phyloP scores from a whole-genome alignment of 495 filamentous ascomycete genomes.

The Copromyces sp. region DNA sequence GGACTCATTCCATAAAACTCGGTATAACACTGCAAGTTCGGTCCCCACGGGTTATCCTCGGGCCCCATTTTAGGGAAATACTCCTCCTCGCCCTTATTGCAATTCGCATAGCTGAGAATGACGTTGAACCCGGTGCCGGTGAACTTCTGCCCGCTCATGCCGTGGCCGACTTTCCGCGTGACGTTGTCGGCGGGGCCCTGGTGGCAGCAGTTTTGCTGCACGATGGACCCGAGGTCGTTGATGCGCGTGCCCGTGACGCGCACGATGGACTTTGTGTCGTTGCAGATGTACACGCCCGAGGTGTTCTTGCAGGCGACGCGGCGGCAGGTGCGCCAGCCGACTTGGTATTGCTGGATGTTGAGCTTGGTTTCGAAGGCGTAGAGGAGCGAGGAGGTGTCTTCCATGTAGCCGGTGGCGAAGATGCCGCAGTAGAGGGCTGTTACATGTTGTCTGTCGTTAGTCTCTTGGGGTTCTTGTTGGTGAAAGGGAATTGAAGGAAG shows the following conservation, averaged over 20 bases:
- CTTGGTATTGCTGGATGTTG: not conserved
- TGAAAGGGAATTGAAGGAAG: too few species aligned
- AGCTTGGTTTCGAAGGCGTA: not conserved
- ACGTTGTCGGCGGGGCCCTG: not conserved
- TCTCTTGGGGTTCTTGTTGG: too few species aligned
- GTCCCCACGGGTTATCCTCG: slow-evolving; percentile 1
- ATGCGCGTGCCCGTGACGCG: not conserved
- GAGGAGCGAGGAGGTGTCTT: not conserved
- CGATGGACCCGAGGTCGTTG: accelerated
- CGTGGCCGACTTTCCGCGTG: not conserved
- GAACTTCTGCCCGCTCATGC: slow-evolving; percentile 6
- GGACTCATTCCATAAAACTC: not conserved
- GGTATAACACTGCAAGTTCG: slow-evolving; percentile 2
- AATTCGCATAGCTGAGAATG: slow-evolving; percentile 3
- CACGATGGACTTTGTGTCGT: slow-evolving; percentile 6
- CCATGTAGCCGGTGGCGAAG: slow-evolving; percentile 3
- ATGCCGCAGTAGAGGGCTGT: slow-evolving; percentile 5
- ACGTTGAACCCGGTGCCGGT: slow-evolving; percentile 1
- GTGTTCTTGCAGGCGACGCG: slow-evolving; percentile 8
- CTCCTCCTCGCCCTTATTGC: not conserved
- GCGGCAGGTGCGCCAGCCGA: not conserved
- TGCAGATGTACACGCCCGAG: slow-evolving; percentile 8
- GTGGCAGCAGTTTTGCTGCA: slow-evolving; percentile 1
- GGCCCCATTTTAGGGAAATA: slow-evolving; percentile 4
- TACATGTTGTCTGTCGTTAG: not conserved